Base-by-base conservation (phyloP, 352 stramenopile species). In the Globisporangium nagaii region DNA sequence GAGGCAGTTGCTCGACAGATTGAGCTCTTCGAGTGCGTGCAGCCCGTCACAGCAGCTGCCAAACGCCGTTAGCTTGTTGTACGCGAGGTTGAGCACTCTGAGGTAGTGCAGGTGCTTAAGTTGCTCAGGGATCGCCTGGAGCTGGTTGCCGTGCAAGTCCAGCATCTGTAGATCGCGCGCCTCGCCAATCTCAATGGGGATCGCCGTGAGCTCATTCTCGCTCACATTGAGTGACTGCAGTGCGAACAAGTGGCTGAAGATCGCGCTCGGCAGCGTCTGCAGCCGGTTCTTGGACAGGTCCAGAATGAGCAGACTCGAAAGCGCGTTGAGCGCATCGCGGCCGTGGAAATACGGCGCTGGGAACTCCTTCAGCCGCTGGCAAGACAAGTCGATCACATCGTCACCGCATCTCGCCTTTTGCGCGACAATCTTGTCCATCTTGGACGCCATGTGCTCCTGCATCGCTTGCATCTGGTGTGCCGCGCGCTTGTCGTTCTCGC, bases 241-340 rank as follows among this genome's bases (percentile, higher is more conserved):
- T n/a, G 66, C 52, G 22, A 86, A 79, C 12, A 90, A 63, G 40
- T 90, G 70, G 11, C 71, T 69, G 35, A 85, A 86, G 17, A 92
- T 71, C 3, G 51, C 51, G 1, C 57, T 39, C 0, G 79, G 79
- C 1, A 92, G 66, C 1, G 28, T 48, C 6, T 59, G 34, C 17
- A 92, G 66, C 12, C 60, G 41, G 42, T 92, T 92, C n/a, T 63
- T 57, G 2, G 73, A 67, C 35, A 92, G 42, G 50, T 85, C 79
- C 13, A 92, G 37, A 22, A 88, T 73, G n/a, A 91, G 44, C 24
- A 91, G 53, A 55, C 71, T 84, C 7, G 81, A 83, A 3, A 91
- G 63, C 15, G 70, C 61, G 30, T 62, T 61, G 10, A 89, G 58
- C 0, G 72, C 66, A 25, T 86, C 74, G 44, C 72, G 73, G 8